Base-by-base conservation (phyloP, 2,329 filamentous ascomycete species). In the Ophidiomyces ophidiicola region DNA sequence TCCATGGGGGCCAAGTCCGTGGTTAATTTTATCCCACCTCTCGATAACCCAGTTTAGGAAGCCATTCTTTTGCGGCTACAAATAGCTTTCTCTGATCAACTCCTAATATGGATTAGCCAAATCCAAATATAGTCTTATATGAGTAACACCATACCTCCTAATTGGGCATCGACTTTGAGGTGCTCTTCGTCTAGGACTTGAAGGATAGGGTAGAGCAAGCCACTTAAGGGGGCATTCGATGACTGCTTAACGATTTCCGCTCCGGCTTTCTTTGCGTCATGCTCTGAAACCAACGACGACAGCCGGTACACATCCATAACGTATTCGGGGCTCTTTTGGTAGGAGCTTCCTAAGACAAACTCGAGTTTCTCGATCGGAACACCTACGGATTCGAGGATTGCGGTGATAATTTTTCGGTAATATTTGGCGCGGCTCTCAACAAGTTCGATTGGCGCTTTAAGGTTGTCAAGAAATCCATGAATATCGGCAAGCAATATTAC, bases 181-280 rank as follows among this genome's bases (percentile, higher is more conserved):
- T 94, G 78, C 65, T 90, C 72, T 64, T 96, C 88, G 54, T 96
- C 88, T 32, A 96, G 67, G 1, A 82, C 82, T 63, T 96, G 90
- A 63, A 98, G 78, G 33, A 92, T 69, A 1, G 84, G 83, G 67
- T 92, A 92, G 45, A 88, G 72, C 8, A 88, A 69, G 1, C 82
- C 83, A 41, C 72, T 76, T 39, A 92, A 58, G 2, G 80, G 74
- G 6, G 80, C 74, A 53, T 88, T 86, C 41, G 75, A 73, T 3
- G 80, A 77, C 66, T 96, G 86, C 70, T 96, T 96, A 48, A 98
- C 88, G 5, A 96, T 76, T 62, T 96, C 90, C 1, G 85, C 82
- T 26, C 88, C 88, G 0, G 88, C 87, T 62, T 85, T 90, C 62
- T 86, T 84, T 11, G 86, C 84, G 54, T 90, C 78, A 55, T 87